These are phyloP conservation scores for Pseudozyma sp. DNA, from an alignment of 1,284 basidiomycete species.

Conservation along the genomic window DNA sequence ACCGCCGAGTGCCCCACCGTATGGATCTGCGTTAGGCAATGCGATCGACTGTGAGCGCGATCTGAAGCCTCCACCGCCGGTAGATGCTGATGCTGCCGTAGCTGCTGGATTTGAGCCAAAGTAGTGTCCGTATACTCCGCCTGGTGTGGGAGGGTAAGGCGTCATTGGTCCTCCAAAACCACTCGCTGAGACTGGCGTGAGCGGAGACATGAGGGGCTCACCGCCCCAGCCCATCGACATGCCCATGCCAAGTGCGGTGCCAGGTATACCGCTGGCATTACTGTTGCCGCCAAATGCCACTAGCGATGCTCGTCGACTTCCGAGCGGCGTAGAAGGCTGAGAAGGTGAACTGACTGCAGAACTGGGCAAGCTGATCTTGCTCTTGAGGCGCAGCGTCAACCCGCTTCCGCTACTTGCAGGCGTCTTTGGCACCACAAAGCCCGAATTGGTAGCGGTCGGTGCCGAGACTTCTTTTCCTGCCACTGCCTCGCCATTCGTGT, in stretches of 20 bases:
- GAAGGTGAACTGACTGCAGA: conserved; percentile 25
- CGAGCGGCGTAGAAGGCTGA: conserved; percentile 26
- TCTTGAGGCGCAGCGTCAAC: conserved; percentile 41
- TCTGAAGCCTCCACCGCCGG: conserved; percentile 18
- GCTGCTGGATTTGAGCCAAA: conserved; percentile 23
- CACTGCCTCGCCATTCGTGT: not conserved
- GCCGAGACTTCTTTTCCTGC: conserved; percentile 1
- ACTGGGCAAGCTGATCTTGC: conserved; percentile 26
- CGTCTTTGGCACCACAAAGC: conserved; percentile 33
- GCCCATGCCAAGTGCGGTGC: conserved; percentile 25
- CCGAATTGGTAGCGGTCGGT: conserved; percentile 2
- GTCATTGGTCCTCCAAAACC: conserved; percentile 12
- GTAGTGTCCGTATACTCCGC: conserved; percentile 38
- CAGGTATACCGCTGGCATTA: conserved; percentile 5
- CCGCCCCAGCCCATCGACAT: conserved; percentile 38
- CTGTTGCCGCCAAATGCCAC: conserved; percentile 2
- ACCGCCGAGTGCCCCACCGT: conserved; percentile 1
- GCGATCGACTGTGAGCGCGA: conserved; percentile 32
- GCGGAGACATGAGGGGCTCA: conserved; percentile 43
- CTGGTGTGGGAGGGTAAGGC: conserved; percentile 36
- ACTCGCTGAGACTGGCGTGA: conserved; percentile 27
- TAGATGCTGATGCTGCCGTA: not conserved
- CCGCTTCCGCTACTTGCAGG: conserved; percentile 26
- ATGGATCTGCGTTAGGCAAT: conserved; percentile 11
- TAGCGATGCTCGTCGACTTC: conserved; percentile 16